phyloP scores from a whole-genome alignment of 257 asterid genomes.

The Cinchona pubescens region DNA sequence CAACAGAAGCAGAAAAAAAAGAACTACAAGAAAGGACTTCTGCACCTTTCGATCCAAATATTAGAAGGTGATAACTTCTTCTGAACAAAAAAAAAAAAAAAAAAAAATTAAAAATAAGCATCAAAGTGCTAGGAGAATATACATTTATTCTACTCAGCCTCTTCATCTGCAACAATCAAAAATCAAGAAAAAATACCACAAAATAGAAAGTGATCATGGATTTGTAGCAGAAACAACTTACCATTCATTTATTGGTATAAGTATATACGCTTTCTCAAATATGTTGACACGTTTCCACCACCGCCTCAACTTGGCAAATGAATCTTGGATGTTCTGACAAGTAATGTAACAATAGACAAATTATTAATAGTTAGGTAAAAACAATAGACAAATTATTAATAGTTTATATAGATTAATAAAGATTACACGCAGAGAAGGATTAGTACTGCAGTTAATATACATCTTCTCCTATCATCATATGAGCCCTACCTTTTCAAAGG shows the following conservation, averaged over 20 bases:
- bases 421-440: not conserved
- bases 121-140: not conserved
- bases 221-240: constrained; percentile 34
- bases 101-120: too few relatives aligned
- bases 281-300: constrained; percentile 97
- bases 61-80: not conserved
- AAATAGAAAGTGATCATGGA: not conserved
- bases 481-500: not conserved
- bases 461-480: not conserved
- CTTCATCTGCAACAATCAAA: not conserved
- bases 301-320: constrained; percentile 80
- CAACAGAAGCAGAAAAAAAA: not conserved
- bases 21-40: not conserved
- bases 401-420: not conserved
- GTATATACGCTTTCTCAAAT: constrained; percentile 87
- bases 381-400: too few relatives aligned
- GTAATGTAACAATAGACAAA: not conserved
- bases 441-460: not conserved
- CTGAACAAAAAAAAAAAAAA: not conserved
- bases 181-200: not conserved
- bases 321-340: constrained; percentile 53
- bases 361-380: too few relatives aligned
- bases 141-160: not conserved
- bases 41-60: not conserved
- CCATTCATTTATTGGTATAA: constrained; percentile 86